Conservation (phyloP, 164 flowering plant genomes). For the Buxus sempervirens region DNA sequence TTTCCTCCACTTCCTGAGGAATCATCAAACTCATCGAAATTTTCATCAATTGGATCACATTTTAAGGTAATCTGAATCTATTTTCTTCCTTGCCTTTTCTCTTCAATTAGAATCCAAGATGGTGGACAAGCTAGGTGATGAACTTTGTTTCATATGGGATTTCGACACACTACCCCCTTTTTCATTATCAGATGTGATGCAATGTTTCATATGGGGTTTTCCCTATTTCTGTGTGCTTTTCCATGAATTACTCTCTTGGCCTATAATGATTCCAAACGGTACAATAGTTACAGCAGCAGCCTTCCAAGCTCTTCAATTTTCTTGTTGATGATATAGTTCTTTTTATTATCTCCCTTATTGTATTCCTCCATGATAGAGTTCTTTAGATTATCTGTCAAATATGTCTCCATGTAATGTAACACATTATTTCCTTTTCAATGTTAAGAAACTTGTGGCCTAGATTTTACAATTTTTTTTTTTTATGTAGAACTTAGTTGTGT, state of each 20-base stretch:
- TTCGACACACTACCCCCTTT: not conserved
- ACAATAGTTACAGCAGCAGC: too few relatives aligned
- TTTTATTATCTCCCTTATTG: not conserved
- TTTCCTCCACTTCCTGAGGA: constrained; percentile 79
- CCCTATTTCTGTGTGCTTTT: too few relatives aligned
- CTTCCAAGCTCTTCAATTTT: too few relatives aligned
- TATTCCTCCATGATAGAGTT: not conserved
- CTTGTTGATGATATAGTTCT: too few relatives aligned
- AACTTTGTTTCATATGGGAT: not conserved
- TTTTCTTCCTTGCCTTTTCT: too few relatives aligned
- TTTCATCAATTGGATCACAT: constrained; percentile 91
- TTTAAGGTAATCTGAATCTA: constrained; percentile 54
- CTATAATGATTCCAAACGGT: too few relatives aligned
- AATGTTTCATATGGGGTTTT: too few relatives aligned
- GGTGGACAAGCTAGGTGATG: not conserved
- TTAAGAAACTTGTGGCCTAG: not conserved
- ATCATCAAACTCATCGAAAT: constrained; percentile 80
- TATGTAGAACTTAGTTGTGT: not conserved
- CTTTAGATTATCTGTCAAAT: too few relatives aligned
- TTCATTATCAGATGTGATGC: too few relatives aligned
- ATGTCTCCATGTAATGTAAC: too few relatives aligned
- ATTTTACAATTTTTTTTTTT: not conserved
- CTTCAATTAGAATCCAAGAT: not conserved
- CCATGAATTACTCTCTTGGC: too few relatives aligned
- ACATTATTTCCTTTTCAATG: not conserved